phyloP scores from a whole-genome alignment of 257 asterid genomes.

The Apocynum venetum region DNA sequence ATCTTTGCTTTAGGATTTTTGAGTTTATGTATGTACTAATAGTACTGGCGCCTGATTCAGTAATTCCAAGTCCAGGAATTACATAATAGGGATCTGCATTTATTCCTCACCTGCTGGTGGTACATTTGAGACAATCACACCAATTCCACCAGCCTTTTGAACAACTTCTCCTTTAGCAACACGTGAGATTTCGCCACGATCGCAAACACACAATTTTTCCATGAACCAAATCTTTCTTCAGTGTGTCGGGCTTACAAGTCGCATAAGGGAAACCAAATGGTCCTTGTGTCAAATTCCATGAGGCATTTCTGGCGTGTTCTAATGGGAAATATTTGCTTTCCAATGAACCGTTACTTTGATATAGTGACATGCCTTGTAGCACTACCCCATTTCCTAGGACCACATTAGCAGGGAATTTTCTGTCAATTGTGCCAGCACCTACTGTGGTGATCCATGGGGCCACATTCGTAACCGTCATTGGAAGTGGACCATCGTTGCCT shows the following conservation, averaged over 20 bases:
- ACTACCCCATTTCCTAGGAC: too few relatives aligned
- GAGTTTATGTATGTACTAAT: constrained; percentile 50
- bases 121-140: constrained; percentile 65
- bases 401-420: background rate
- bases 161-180: constrained; percentile 67
- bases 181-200: constrained; percentile 66
- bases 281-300: too few relatives aligned
- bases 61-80: constrained; percentile 57
- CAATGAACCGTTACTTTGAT: too few relatives aligned
- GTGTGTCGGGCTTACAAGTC: too few relatives aligned
- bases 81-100: constrained; percentile 58
- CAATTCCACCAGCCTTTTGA: constrained; percentile 60
- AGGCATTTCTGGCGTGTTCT: too few relatives aligned
- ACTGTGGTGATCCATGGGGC: too few relatives aligned
- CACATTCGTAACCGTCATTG: too few relatives aligned
- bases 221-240: constrained; percentile 18
- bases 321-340: too few relatives aligned
- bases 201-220: constrained; percentile 83
- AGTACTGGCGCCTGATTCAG: constrained; percentile 40
- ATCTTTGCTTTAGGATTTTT: constrained; percentile 53
- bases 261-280: too few relatives aligned
- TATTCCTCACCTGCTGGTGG: background rate
- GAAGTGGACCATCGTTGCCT: too few relatives aligned
- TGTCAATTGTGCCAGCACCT: too few relatives aligned
- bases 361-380: too few relatives aligned